Evolutionary conservation across 345 rosid genomes (phyloP).

Genomic region (Arabis hirsuta): DNA sequence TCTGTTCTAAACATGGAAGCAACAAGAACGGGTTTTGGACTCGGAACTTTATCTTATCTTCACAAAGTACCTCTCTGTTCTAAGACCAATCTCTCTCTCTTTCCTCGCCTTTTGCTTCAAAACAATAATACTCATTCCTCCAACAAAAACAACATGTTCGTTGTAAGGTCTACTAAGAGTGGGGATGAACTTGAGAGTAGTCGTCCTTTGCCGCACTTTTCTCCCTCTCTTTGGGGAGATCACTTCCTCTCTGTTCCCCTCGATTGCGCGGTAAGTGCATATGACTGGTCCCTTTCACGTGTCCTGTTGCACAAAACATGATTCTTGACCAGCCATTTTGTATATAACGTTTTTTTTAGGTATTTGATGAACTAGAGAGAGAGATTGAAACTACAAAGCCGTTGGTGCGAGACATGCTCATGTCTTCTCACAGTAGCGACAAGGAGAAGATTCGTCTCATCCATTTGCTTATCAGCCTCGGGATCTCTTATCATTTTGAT

Average conservation of each 20-base stretch:
- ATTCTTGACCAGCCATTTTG: slow-evolving; percentile 16
- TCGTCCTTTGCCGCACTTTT: slow-evolving; percentile 17
- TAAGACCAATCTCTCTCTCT: neutral
- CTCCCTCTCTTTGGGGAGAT: slow-evolving; percentile 32
- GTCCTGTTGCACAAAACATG: neutral
- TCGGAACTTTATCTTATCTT: neutral
- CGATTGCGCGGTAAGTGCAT: neutral
- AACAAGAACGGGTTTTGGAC: neutral
- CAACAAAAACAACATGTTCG: neutral
- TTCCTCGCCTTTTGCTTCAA: neutral
- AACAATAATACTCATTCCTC: neutral
- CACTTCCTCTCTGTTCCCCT: slow-evolving; percentile 15
- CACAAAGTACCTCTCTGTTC: neutral
- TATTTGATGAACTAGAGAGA: slow-evolving; percentile 9
- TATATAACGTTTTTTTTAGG: neutral
- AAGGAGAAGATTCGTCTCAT: slow-evolving; percentile 27
- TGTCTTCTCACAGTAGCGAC: slow-evolving; percentile 7
- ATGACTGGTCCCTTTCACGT: neutral
- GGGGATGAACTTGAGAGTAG: slow-evolving; percentile 27
- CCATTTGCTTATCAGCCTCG: slow-evolving; percentile 31
- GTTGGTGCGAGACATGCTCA: slow-evolving; percentile 11
- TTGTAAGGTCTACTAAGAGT: neutral
- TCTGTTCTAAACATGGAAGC: neutral
- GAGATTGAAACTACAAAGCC: slow-evolving; percentile 22
- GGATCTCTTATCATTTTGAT: slow-evolving; percentile 24